phyloP scores from a whole-genome alignment of 2,329 filamentous ascomycete species.

The Graphiopsis chlorocephala region DNA sequence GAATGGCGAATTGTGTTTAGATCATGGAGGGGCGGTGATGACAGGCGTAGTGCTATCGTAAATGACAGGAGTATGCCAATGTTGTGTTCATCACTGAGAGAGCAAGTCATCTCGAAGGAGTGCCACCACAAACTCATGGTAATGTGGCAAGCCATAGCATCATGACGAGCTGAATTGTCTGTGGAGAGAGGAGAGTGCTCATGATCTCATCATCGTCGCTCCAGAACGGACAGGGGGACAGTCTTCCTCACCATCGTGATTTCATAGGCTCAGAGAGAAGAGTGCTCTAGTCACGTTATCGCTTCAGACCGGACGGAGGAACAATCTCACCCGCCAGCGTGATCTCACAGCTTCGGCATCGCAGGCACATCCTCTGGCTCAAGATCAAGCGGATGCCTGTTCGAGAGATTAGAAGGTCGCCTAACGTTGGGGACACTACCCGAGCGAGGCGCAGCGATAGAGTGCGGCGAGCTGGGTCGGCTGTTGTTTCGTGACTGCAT shows the following conservation, averaged over 20 bases:
- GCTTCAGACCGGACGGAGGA: background rate
- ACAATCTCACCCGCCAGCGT: background rate
- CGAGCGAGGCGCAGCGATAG: background rate
- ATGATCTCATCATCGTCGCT: no score
- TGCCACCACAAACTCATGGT: background rate
- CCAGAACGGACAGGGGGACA: no score
- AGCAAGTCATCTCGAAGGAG: background rate
- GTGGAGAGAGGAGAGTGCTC: no score
- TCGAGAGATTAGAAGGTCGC: slow-evolving; percentile 8
- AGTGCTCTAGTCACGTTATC: background rate
- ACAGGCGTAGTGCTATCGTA: background rate
- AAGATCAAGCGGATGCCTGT: slow-evolving; percentile 1
- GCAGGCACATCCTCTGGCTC: slow-evolving; percentile 9
- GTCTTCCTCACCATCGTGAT: no score
- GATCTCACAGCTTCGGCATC: slow-evolving; percentile 12
- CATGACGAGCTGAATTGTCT: background rate
- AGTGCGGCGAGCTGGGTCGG: slow-evolving; percentile 10
- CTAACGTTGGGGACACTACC: slow-evolving; percentile 1
- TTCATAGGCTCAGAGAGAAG: no score
- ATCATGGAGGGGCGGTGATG: background rate
- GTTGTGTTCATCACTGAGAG: background rate
- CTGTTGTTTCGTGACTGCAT: slow-evolving; percentile 25
- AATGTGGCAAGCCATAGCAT: background rate
- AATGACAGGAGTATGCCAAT: background rate
- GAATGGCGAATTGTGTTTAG: background rate